These are phyloP conservation scores for Adansonia digitata DNA, from an alignment of 345 rosid genomes.

Conservation along the genomic window DNA sequence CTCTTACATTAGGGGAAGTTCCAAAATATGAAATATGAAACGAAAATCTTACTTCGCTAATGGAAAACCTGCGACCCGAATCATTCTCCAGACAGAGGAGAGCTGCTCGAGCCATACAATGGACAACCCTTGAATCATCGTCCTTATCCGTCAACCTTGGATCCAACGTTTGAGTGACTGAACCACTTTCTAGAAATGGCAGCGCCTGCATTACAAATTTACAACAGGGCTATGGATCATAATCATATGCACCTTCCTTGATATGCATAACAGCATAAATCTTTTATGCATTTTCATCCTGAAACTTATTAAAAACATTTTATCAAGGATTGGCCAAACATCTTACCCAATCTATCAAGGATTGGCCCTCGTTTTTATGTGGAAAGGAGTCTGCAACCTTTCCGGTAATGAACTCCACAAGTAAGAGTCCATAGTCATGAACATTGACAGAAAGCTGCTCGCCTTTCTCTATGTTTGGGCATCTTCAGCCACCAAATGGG, in stretches of 20 bases:
- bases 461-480: constrained; percentile 20
- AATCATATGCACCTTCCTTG: not conserved
- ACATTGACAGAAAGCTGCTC: constrained; percentile 27
- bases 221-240: not conserved
- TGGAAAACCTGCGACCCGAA: constrained; percentile 14
- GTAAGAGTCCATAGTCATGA: constrained; percentile 36
- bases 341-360: constrained; percentile 41
- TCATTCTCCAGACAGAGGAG: constrained; percentile 34
- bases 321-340: not conserved
- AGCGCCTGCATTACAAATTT: constrained; percentile 28
- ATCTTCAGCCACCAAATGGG: constrained; percentile 17
- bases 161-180: constrained; percentile 23
- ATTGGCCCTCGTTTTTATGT: constrained; percentile 16
- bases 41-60: constrained; percentile 30
- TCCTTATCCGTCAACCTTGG: constrained; percentile 26
- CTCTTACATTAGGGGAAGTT: not conserved
- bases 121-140: constrained; percentile 18
- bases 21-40: no score
- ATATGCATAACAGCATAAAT: not conserved
- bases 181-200: constrained; percentile 24
- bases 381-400: constrained; percentile 24
- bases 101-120: constrained; percentile 36
- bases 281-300: no score
- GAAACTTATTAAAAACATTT: not conserved
- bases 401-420: constrained; percentile 44